These are phyloP conservation scores for Metarhizium robertsii DNA, from an alignment of 2,329 filamentous ascomycete species.

Conservation along the genomic window DNA sequence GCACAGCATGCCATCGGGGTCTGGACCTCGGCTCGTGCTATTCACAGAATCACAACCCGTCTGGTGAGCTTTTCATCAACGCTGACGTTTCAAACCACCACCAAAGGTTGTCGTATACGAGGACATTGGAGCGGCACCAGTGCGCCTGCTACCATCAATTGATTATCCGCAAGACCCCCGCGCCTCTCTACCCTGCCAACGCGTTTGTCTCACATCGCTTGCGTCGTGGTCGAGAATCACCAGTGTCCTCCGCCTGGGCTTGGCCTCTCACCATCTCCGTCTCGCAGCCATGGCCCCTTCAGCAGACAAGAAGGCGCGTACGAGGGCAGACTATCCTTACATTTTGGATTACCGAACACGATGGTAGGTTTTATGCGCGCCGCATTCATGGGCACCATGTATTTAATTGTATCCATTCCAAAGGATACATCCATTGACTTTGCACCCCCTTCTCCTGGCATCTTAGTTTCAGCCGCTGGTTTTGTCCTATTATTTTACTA, in stretches of 20 bases:
- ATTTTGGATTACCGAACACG: slow-evolving; percentile 74
- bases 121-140: too few species aligned
- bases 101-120: too few species aligned
- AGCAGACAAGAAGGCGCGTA: slow-evolving; percentile 42
- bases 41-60: neutral
- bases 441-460: neutral
- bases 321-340: slow-evolving; percentile 66
- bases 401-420: neutral
- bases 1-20: neutral
- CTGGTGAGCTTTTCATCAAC: neutral
- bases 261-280: neutral
- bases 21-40: neutral
- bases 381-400: neutral
- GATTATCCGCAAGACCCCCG: too few species aligned
- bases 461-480: too few species aligned
- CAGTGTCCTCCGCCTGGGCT: neutral
- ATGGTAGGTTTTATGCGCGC: slow-evolving; percentile 48
- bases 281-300: neutral
- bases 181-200: too few species aligned
- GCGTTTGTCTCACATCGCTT: neutral
- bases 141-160: too few species aligned
- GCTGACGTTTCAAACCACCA: too few species aligned
- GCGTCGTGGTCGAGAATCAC: neutral
- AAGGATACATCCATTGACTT: neutral
- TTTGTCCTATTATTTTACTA: too few species aligned